Conservation (phyloP, 176 grass and related monocot species). For the Oryza glumipatula region DNA sequence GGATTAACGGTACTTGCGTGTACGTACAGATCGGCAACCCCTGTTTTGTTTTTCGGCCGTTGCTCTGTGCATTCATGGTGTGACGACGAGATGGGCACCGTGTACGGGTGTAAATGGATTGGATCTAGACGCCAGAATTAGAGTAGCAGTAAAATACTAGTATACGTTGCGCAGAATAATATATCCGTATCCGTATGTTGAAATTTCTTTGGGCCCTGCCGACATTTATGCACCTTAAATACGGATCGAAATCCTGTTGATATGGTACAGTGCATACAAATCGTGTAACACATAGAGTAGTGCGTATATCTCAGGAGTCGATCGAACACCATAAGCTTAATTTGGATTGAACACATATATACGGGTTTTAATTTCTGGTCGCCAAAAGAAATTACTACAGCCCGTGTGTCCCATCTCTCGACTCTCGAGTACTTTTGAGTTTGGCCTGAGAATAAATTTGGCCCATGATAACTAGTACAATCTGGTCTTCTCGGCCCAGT, state of each 20-base stretch:
- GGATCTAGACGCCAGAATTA: background rate
- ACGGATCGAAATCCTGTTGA: no score
- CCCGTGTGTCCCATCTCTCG: background rate
- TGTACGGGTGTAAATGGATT: background rate
- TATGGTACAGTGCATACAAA: background rate
- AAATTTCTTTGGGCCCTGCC: slow-evolving; percentile 1
- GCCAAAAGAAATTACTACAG: background rate
- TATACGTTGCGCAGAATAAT: background rate
- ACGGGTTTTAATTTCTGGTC: background rate
- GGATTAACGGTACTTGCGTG: background rate
- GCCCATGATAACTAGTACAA: background rate
- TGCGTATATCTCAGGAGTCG: background rate
- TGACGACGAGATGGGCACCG: background rate
- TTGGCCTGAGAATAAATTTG: background rate
- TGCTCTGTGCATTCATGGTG: slow-evolving; percentile 2
- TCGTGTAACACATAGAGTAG: background rate
- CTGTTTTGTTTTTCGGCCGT: background rate
- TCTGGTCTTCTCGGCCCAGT: background rate
- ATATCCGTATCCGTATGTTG: background rate
- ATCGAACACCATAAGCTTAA: background rate
- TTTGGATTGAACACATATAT: background rate
- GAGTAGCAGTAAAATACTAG: background rate
- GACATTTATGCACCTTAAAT: background rate
- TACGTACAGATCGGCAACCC: background rate
- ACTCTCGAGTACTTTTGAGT: background rate